Evolutionary conservation across 2,329 filamentous ascomycete genomes (phyloP).

Genomic region (Colletotrichum eremochloae): DNA sequence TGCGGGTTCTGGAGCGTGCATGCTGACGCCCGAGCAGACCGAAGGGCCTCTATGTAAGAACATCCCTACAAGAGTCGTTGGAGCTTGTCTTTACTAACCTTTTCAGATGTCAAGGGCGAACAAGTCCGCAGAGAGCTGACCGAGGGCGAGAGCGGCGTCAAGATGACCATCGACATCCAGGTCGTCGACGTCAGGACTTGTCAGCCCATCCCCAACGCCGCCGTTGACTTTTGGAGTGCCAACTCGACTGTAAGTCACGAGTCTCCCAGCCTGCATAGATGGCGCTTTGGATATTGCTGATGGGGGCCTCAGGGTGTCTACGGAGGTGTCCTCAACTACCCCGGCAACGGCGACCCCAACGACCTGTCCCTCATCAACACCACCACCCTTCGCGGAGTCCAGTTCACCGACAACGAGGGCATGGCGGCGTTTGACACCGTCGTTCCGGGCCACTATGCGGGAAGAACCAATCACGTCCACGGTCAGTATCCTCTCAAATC

Average conservation of each 20-base stretch:
- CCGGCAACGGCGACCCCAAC: slow-evolving; percentile 59
- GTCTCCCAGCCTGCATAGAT: too few species aligned
- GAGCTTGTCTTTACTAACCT: neutral
- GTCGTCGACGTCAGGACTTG: slow-evolving; percentile 44
- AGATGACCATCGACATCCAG: slow-evolving; percentile 44
- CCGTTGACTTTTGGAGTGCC: slow-evolving; percentile 44
- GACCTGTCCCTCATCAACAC: slow-evolving; percentile 50
- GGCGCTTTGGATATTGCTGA: neutral
- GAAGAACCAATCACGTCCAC: slow-evolving; percentile 63
- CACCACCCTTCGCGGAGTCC: slow-evolving; percentile 53
- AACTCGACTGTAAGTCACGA: slow-evolving; percentile 51
- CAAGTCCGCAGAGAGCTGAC: slow-evolving; percentile 43
- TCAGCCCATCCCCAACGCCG: slow-evolving; percentile 40
- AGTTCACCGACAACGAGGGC: slow-evolving; percentile 56
- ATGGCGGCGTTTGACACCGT: slow-evolving; percentile 58
- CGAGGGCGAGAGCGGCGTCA: slow-evolving; percentile 42
- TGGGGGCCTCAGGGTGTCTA: slow-evolving; percentile 49
- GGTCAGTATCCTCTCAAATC: slow-evolving; percentile 56
- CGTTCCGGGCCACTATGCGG: slow-evolving; percentile 59
- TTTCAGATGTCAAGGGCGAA: slow-evolving; percentile 42
- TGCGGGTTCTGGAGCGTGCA: slow-evolving; percentile 57
- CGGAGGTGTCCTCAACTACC: slow-evolving; percentile 51
- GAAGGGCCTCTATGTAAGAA: slow-evolving; percentile 61
- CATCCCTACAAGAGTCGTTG: neutral
- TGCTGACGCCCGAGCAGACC: slow-evolving; percentile 64